Conservation (phyloP, 31 red algal genomes). For the Odonthalia washingtoniensis region DNA sequence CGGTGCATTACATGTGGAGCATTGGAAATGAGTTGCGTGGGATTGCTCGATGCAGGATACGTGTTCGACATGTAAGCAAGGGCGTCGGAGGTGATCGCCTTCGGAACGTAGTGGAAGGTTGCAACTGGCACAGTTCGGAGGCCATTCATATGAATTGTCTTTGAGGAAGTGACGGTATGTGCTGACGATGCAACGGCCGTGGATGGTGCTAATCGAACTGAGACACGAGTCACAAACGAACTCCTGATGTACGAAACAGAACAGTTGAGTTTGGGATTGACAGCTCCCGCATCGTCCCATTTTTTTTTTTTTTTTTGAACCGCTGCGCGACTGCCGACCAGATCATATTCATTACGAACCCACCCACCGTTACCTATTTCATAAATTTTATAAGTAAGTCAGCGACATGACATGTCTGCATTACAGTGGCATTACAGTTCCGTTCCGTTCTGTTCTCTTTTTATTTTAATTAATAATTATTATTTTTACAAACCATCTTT, state of each 20-base stretch:
- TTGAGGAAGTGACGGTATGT: not conserved
- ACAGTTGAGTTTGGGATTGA: slow-evolving; percentile 11
- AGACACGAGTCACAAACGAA: slow-evolving; percentile 7
- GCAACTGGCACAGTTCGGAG: not conserved
- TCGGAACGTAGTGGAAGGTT: not conserved
- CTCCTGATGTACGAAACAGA: slow-evolving; percentile 5
- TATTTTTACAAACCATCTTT: slow-evolving; percentile 56
- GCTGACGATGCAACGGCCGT: slow-evolving; percentile 1
- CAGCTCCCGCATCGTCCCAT: slow-evolving; percentile 23
- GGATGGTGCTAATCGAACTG: not conserved
- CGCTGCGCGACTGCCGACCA: too few species aligned
- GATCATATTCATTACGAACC: too few species aligned
- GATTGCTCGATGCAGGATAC: too few species aligned
- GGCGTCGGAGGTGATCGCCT: slow-evolving; percentile 1
- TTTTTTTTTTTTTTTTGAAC: not conserved
- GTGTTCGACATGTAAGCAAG: not conserved
- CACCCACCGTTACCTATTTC: too few species aligned
- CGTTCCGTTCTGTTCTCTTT: too few species aligned
- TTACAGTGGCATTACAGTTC: too few species aligned
- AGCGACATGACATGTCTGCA: too few species aligned
- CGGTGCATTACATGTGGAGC: too few species aligned
- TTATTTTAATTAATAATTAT: too few species aligned
- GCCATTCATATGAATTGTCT: slow-evolving; percentile 14
- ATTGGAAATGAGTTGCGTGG: too few species aligned
- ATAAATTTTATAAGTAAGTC: too few species aligned